Evolutionary conservation across 1,284 basidiomycete genomes (phyloP).

Genomic region (Ganoderma boninense): DNA sequence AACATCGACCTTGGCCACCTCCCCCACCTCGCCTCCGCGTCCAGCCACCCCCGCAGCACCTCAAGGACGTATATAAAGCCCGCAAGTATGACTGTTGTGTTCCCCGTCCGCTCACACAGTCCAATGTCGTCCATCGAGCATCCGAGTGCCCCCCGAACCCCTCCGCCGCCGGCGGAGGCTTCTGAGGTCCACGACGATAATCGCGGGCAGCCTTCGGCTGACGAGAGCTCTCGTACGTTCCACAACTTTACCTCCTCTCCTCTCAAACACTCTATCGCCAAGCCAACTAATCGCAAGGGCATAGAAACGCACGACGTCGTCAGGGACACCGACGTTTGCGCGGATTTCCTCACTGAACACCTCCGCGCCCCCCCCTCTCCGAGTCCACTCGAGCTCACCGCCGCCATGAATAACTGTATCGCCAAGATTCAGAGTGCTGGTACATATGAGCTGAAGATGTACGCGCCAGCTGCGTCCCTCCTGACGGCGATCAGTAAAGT

Average conservation of each 20-base stretch:
- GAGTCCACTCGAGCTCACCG: neutral
- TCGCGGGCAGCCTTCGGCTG: neutral
- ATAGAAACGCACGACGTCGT: neutral
- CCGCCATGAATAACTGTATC: neutral
- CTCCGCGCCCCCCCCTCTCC: neutral
- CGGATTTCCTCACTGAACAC: neutral
- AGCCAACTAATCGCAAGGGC: neutral
- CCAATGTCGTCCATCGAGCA: slow-evolving; percentile 12
- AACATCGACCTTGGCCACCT: too few species aligned
- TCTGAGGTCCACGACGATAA: slow-evolving; percentile 6
- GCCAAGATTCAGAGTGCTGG: neutral
- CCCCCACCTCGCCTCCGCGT: neutral
- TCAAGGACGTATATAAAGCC: slow-evolving; percentile 13
- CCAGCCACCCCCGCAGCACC: slow-evolving; percentile 66
- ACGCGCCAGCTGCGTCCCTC: slow-evolving; percentile 6
- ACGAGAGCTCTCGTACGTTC: slow-evolving; percentile 9
- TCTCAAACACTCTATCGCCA: neutral
- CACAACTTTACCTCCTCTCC: neutral
- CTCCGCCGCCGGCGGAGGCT: neutral
- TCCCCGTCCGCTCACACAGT: slow-evolving; percentile 17
- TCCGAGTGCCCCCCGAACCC: slow-evolving; percentile 13
- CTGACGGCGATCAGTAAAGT: slow-evolving; percentile 12
- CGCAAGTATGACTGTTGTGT: slow-evolving; percentile 11
- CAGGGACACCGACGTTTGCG: neutral
- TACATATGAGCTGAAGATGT: slow-evolving; percentile 6